A percentile compares a stretch with the other conserved stretches of the same genome.
Conservation (phyloP, 2,329 filamentous ascomycete species). For the Hypoxylon sp. region DNA sequence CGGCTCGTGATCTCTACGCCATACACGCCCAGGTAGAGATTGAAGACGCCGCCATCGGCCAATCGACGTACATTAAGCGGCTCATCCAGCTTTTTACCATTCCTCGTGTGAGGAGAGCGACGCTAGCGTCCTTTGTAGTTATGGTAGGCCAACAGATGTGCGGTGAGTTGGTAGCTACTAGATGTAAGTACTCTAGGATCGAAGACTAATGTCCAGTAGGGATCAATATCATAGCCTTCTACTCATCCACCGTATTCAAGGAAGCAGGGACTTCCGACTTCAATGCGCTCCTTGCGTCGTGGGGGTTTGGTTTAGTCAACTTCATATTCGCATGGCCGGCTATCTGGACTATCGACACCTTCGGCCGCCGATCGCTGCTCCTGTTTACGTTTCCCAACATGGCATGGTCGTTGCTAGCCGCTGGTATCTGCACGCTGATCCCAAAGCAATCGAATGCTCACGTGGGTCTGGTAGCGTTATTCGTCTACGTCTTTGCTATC, state of each 20-base stretch:
- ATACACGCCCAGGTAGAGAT: constrained; percentile 52
- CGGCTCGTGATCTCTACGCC: constrained; percentile 63
- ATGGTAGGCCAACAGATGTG: constrained; percentile 78
- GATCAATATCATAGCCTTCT: constrained; percentile 67
- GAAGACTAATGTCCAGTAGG: constrained; percentile 25
- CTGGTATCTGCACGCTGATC: constrained; percentile 42
- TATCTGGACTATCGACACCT: constrained; percentile 77
- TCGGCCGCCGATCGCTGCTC: constrained; percentile 72
- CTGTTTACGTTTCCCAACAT: constrained; percentile 78
- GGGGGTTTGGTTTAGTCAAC: constrained; percentile 68
- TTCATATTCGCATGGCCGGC: constrained; percentile 78
- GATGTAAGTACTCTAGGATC: not conserved
- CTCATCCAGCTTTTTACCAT: constrained; percentile 69
- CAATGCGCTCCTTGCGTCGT: constrained; percentile 60
- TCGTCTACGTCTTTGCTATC: constrained; percentile 75
- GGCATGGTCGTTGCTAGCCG: constrained; percentile 69
- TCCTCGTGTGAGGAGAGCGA: constrained; percentile 72
- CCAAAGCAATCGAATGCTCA: constrained; percentile 58
- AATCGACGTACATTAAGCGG: constrained; percentile 32
- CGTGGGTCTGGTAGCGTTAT: constrained; percentile 70
- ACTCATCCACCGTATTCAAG: constrained; percentile 63
- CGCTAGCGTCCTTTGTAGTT: constrained; percentile 75
- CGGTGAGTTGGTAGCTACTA: constrained; percentile 52
- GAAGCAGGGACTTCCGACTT: constrained; percentile 59
- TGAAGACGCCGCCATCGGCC: constrained; percentile 62